These are phyloP conservation scores for Yamadazyma atmosphaerica DNA, from an alignment of 1,139 yeast genomes.

Conservation along the genomic window DNA sequence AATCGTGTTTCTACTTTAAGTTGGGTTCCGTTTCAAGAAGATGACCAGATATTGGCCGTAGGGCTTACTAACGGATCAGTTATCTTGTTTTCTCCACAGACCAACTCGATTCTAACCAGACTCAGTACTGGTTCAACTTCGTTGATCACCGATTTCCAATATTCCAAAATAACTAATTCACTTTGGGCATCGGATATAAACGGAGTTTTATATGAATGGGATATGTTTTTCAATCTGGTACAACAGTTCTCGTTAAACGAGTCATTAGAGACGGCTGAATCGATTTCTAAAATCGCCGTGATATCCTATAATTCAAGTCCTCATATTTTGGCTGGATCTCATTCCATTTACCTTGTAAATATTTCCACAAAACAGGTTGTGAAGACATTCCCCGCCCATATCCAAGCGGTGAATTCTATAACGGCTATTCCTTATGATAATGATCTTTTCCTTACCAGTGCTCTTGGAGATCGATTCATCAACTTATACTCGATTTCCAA, in stretches of 20 bases:
- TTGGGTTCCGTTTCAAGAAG: conserved; percentile 53
- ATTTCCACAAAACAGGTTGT: conserved; percentile 33
- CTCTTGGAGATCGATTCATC: conserved; percentile 75
- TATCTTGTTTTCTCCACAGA: conserved; percentile 66
- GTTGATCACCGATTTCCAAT: conserved; percentile 55
- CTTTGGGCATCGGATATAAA: conserved; percentile 67
- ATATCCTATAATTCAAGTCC: conserved; percentile 37
- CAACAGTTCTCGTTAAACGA: conserved; percentile 46
- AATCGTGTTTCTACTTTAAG: conserved; percentile 50
- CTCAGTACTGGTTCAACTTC: conserved; percentile 52
- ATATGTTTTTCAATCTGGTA: conserved; percentile 42
- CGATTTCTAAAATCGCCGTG: conserved; percentile 34
- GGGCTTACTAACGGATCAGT: conserved; percentile 69
- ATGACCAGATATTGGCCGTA: conserved; percentile 52
- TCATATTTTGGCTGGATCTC: conserved; percentile 62
- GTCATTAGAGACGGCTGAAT: conserved; percentile 33
- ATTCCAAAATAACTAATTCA: conserved; percentile 39
- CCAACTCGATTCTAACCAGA: conserved; percentile 54
- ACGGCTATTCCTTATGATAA: conserved; percentile 32
- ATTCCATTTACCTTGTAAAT: conserved; percentile 56
- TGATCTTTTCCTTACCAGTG: conserved; percentile 62
- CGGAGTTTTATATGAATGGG: conserved; percentile 69
- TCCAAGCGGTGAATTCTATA: conserved; percentile 58
- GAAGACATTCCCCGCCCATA: conserved; percentile 69
- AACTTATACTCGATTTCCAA: conserved; percentile 60